Evolutionary conservation across 305 asterid genomes (phyloP).

Genomic region (Solanum chacoense): DNA sequence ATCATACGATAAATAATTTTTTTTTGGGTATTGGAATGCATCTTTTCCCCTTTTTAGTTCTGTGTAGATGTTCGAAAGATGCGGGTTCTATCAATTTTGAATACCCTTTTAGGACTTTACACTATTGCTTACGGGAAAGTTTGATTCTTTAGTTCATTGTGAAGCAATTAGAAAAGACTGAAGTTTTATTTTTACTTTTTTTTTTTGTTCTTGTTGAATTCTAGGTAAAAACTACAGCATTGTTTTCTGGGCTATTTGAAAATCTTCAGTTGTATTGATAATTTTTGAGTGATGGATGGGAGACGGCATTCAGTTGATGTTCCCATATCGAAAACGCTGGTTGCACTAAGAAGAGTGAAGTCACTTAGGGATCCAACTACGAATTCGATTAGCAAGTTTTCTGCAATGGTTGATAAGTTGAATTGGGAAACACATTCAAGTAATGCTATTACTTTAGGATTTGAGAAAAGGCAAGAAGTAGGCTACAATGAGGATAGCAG

Average conservation of each 20-base stretch:
- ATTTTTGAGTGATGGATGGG: constrained; percentile 52
- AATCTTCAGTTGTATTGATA: neutral
- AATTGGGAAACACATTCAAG: constrained; percentile 62
- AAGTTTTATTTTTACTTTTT: constrained; percentile 1
- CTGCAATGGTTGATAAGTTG: constrained; percentile 40
- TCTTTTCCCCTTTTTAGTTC: neutral
- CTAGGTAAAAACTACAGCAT: constrained; percentile 30
- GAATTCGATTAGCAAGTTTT: constrained; percentile 52
- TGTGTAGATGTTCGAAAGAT: neutral
- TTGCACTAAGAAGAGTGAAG: constrained; percentile 79
- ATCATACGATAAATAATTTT: neutral
- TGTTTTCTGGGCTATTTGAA: constrained; percentile 3
- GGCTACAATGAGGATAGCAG: neutral
- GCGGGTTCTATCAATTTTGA: neutral
- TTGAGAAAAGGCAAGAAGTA: constrained; percentile 17
- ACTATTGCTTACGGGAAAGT: neutral
- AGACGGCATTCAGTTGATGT: constrained; percentile 76
- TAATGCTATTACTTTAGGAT: constrained; percentile 37
- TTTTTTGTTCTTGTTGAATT: constrained; percentile 16
- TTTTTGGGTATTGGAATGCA: neutral
- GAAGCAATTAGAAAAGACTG: neutral
- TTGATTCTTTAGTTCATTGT: constrained; percentile 3
- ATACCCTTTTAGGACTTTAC: neutral
- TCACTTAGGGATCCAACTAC: constrained; percentile 89
- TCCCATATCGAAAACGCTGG: constrained; percentile 57